Evolutionary conservation across 495 filamentous ascomycete genomes (phyloP).

Genomic region (Saxophila tyrrhenica): DNA sequence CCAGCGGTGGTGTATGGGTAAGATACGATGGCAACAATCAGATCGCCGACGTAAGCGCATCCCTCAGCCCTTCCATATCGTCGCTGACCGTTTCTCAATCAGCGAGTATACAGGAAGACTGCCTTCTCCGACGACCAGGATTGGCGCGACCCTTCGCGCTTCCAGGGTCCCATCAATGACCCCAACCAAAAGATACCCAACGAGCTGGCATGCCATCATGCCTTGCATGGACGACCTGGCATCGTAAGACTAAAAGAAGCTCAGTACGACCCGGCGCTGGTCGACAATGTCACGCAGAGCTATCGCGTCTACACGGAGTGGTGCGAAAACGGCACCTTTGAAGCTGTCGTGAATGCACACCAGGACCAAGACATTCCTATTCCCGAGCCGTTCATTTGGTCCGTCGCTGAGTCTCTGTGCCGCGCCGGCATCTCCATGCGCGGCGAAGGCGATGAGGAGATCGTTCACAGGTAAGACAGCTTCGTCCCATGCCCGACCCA

Average conservation of each 20-base stretch:
- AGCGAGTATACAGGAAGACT: not conserved
- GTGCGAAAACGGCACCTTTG: not conserved
- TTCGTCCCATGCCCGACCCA: not conserved
- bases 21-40: not conserved
- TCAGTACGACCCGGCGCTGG: not conserved
- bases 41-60: not conserved
- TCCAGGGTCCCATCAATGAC: not conserved
- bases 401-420: not conserved
- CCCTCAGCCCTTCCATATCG: no score
- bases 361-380: slow-evolving; percentile 43
- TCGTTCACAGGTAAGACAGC: not conserved
- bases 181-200: not conserved
- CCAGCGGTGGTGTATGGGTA: not conserved
- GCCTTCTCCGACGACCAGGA: not conserved
- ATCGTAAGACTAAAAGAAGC: not conserved
- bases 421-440: not conserved
- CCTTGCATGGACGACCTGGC: not conserved
- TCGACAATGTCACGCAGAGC: not conserved
- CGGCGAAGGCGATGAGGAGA: not conserved
- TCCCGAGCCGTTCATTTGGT: slow-evolving; percentile 22
- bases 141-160: not conserved
- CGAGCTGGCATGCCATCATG: not conserved
- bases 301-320: not conserved
- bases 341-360: slow-evolving; percentile 5
- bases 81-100: no score